These are phyloP conservation scores for Fraxinus ornus DNA, from an alignment of 305 asterid genomes.

Conservation along the genomic window DNA sequence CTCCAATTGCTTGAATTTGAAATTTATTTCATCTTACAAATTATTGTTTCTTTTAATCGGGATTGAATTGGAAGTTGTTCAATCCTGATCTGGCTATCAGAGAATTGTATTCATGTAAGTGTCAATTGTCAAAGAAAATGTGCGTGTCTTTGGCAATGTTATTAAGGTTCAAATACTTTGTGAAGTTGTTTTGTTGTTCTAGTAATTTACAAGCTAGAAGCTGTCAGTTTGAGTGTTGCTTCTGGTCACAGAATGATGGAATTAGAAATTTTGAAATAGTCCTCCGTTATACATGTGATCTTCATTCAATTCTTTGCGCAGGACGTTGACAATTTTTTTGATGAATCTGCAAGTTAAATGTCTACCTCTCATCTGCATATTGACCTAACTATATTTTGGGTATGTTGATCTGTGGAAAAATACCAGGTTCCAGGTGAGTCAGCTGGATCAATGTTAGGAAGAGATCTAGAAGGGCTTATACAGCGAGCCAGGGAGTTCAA, in stretches of 20 bases:
- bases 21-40: not conserved
- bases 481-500: conserved; percentile 80
- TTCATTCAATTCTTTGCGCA: not conserved
- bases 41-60: not conserved
- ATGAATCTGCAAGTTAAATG: not conserved
- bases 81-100: not conserved
- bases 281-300: not conserved
- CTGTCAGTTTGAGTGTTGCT: not conserved
- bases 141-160: not conserved
- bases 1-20: not conserved
- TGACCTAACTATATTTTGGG: not conserved
- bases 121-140: not conserved
- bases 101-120: no score
- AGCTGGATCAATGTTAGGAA: conserved; percentile 85
- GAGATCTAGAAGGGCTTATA: conserved; percentile 75
- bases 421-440: conserved; percentile 75
- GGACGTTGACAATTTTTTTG: not conserved
- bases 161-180: not conserved
- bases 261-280: not conserved
- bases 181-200: not conserved
- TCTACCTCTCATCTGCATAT: conserved; percentile 5
- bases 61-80: conserved; percentile 2
- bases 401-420: not conserved
- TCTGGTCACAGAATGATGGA: not conserved
- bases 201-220: not conserved